phyloP scores from a whole-genome alignment of 805 yeast species.

The Saccharomyces eubayanus region DNA sequence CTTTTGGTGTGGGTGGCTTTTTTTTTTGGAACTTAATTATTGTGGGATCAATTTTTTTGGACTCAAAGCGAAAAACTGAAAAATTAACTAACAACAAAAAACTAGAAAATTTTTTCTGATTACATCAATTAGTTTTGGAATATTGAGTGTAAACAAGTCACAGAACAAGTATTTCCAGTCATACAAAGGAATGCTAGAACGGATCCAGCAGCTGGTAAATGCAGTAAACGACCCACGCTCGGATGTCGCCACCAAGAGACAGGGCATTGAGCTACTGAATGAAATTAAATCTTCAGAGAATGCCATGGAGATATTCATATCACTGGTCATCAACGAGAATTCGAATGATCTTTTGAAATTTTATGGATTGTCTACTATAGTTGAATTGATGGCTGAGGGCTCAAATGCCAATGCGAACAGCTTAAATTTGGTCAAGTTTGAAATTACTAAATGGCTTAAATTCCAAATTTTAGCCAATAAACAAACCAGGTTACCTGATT shows the following conservation, averaged over 20 bases:
- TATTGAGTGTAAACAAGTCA: neutral
- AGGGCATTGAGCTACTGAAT: conserved; percentile 34
- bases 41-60: neutral
- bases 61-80: neutral
- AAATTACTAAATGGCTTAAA: neutral
- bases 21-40: neutral
- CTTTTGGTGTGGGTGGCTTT: neutral
- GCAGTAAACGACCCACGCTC: conserved; percentile 68
- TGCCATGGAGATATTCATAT: conserved; percentile 22
- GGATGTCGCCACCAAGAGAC: conserved; percentile 52
- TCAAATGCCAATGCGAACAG: neutral
- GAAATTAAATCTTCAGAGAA: conserved; percentile 21
- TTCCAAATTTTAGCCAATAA: neutral
- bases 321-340: conserved; percentile 18
- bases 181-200: conserved; percentile 31
- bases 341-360: conserved; percentile 26
- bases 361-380: conserved; percentile 13
- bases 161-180: neutral
- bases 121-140: neutral
- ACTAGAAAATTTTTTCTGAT: neutral
- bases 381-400: neutral
- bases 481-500: conserved; percentile 17
- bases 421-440: neutral
- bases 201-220: conserved; percentile 81
- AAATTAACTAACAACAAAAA: neutral